Base-by-base conservation (phyloP, 345 rosid species). In the Boechera retrofracta region DNA sequence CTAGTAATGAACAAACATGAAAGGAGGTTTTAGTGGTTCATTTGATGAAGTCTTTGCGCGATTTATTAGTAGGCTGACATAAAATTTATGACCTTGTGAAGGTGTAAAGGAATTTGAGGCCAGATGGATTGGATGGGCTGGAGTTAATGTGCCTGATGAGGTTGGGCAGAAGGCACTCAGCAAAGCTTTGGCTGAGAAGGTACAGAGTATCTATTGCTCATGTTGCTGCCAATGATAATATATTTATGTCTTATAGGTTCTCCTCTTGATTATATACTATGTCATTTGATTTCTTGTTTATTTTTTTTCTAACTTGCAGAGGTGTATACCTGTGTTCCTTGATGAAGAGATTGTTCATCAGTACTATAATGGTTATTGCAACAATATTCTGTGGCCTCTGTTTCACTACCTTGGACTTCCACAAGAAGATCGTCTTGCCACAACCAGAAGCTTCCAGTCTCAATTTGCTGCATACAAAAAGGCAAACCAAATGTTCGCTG, bases 61-160 rank as follows among this genome's bases (percentile, higher is more conserved):
- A 15, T 49, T 35, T 38, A 7, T 26, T 39, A 75, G 74, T 69
- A 13, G 32, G 42, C 51, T 77, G 51, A 77, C 11, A 53, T 69
- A 44, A 60, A 6, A 33, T 15, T 36, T 3, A 11, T 84, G 78
- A 72, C 52, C 36, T 77, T 77, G 72, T 83, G 63, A 83, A 93
- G 99, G 99, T 80, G 97, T 96, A 24, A 96, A 96, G 86, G 99
- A 89, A 57, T 91, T 96, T 58, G 99, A 96, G 78, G 98, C 98
- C 11, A 93, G 93, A 81, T 96, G 99, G 99, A 96, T 96, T 60
- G 99, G 99, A 51, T 96, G 98, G 99, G 99, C 99, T 66, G 99
- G 99, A 9, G 99, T 96, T 24, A 93, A 96, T 83, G 99, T 96
- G 67, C 97, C 99, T 6, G 99, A 96, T 77, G 94, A 91, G 75